Conservation (phyloP, 305 asterid species). For the Salvia sclarea region DNA sequence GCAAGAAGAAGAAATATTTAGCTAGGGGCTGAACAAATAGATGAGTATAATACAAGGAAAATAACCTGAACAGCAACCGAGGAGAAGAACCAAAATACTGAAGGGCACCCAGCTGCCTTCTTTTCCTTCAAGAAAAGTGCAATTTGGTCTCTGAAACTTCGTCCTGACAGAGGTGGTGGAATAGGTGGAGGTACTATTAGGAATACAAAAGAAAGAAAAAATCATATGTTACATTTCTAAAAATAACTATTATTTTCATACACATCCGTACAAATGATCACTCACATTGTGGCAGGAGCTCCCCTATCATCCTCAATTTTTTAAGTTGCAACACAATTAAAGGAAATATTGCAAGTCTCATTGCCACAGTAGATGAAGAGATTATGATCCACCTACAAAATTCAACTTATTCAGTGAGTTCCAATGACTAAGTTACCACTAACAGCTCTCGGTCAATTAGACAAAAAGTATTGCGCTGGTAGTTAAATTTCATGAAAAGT, state of each 20-base stretch:
- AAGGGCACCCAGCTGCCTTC: slow-evolving; percentile 74
- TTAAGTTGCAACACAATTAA: slow-evolving; percentile 47
- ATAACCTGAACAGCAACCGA: slow-evolving; percentile 72
- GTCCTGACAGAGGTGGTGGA: slow-evolving; percentile 88
- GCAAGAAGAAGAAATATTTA: neutral
- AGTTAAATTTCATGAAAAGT: neutral
- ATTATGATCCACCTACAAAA: slow-evolving; percentile 56
- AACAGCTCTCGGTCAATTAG: neutral
- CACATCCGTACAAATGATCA: neutral
- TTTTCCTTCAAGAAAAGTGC: slow-evolving; percentile 67
- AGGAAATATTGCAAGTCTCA: slow-evolving; percentile 52
- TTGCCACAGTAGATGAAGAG: slow-evolving; percentile 53
- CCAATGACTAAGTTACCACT: neutral
- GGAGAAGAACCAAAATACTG: slow-evolving; percentile 71
- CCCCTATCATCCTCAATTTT: slow-evolving; percentile 48
- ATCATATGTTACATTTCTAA: slow-evolving; percentile 32
- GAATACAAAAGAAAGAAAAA: slow-evolving; percentile 41
- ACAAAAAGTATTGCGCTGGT: neutral
- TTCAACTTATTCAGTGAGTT: slow-evolving; percentile 20
- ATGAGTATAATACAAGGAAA: slow-evolving; percentile 27
- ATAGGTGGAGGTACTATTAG: slow-evolving; percentile 90
- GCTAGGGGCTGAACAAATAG: slow-evolving; percentile 11
- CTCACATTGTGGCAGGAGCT: slow-evolving; percentile 52
- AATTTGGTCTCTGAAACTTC: slow-evolving; percentile 63
- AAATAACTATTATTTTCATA: neutral